Evolutionary conservation across 441 rosid species (phyloP), one percentile per base, ranked within the genome.

Genomic region (Eruca vesicaria): DNA sequence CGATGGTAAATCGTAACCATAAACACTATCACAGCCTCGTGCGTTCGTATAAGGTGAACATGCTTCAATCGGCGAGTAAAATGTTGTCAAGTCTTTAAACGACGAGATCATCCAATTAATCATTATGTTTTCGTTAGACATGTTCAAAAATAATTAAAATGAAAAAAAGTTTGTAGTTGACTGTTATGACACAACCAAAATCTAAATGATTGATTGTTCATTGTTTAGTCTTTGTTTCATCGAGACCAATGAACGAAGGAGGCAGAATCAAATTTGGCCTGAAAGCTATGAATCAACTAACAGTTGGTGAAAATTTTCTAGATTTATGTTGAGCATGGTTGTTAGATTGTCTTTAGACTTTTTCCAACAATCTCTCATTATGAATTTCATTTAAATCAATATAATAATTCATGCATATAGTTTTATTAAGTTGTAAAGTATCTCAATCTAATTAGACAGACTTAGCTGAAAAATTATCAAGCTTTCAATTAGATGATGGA

Each of bases 211-310:
- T 72, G 59, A 72, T 43, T 43, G 18, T 33, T 18, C 15, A 58
- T 45, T 66, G 32, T 66, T 64, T 45, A 33, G 36, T 28, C 31
- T 71, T 35, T 18, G 63, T 66, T 77, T 66, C 31, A 14, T 32
- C 1, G 45, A 76, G 67, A 57, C 76, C 48, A 65, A 65, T 45
- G 12, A 71, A 58, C 63, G 56, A 57, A 57, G 36, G 59, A 19
- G 68, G 69, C 77, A 29, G 69, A 62, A 72, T 78, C 77, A 71
- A 72, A 7, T n/a, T 53, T 66, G 68, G 38, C 69, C 21, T 71
- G 81, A 78, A 72, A 78, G 73, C 68, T 72, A 72, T 66, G 73
- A 78, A 78, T 72, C 81, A 78, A 78, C 81, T 78, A 78, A 78
- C 81, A 78, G 77, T 78, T 78, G 81, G 68, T 78, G 77, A 72